A percentile compares a stretch with the other conserved stretches of the same genome.
These are phyloP conservation scores for Liquidambar formosana DNA, from an alignment of 164 flowering plant genomes.

Conservation along the genomic window DNA sequence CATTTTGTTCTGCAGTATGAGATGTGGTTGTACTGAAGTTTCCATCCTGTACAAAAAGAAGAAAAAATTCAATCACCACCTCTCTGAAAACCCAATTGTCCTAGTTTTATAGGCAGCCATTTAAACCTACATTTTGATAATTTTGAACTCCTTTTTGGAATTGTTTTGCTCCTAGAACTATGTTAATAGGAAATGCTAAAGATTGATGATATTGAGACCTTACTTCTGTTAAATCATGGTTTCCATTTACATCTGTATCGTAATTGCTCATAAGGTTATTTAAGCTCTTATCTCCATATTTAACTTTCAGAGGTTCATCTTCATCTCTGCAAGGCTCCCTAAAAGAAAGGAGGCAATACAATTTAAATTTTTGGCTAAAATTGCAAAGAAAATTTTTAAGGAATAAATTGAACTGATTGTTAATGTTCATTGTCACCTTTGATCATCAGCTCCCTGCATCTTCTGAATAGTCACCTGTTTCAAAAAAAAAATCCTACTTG, in stretches of 20 bases:
- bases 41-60: slow-evolving; percentile 20
- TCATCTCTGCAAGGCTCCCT: slow-evolving; percentile 33
- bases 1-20: slow-evolving; percentile 10
- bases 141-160: neutral
- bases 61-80: neutral
- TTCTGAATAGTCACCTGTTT: slow-evolving; percentile 42
- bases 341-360: neutral
- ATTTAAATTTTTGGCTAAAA: neutral
- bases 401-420: neutral
- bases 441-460: slow-evolving; percentile 24
- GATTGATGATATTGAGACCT: slow-evolving; percentile 3
- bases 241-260: slow-evolving; percentile 9
- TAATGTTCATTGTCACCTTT: slow-evolving; percentile 22
- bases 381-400: neutral
- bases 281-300: slow-evolving; percentile 27
- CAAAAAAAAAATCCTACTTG: neutral
- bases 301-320: slow-evolving; percentile 23
- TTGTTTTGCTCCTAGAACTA: neutral
- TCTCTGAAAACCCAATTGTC: neutral
- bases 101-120: too few relatives aligned
- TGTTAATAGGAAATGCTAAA: slow-evolving; percentile 1
- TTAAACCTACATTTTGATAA: neutral
- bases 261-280: slow-evolving; percentile 19
- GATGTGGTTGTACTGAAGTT: neutral
- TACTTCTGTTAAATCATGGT: slow-evolving; percentile 22